Evolutionary conservation across 2,329 filamentous ascomycete genomes (phyloP).

Genomic region (Claviceps arundinis): DNA sequence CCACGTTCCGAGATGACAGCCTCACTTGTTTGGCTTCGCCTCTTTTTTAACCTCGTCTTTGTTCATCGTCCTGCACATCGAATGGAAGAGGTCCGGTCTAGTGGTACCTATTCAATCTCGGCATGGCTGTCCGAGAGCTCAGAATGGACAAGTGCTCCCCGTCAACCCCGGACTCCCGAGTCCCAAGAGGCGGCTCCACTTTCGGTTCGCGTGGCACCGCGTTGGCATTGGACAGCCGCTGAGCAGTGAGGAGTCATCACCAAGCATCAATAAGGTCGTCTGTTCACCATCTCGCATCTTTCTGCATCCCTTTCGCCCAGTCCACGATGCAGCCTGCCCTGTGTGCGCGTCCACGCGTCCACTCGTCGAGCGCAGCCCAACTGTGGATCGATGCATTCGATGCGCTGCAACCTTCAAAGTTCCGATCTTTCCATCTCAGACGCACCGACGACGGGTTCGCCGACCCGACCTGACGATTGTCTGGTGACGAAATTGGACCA

Average conservation of each 20-base stretch:
- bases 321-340: not conserved
- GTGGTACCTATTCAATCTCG: too few relatives aligned
- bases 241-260: not conserved
- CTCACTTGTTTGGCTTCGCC: too few relatives aligned
- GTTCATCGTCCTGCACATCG: too few relatives aligned
- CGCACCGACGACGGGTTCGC: too few relatives aligned
- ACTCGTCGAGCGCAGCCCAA: slow-evolving; percentile 3
- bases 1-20: too few relatives aligned
- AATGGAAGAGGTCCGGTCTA: too few relatives aligned
- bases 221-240: not conserved
- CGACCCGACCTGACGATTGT: too few relatives aligned
- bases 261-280: not conserved
- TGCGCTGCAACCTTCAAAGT: too few relatives aligned
- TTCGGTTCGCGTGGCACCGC: not conserved
- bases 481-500: too few relatives aligned
- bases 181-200: not conserved
- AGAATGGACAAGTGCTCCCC: not conserved
- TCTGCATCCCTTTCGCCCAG: not conserved
- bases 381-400: slow-evolving; percentile 6
- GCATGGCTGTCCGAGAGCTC: too few relatives aligned
- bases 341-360: not conserved
- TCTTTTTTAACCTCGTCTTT: too few relatives aligned
- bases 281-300: not conserved
- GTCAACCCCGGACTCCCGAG: not conserved
- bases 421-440: too few relatives aligned